A percentile compares a stretch with the other conserved stretches of the same genome.
Conservation (phyloP, 768 basidiomycete species). For the Auriscalpium microsporum region DNA sequence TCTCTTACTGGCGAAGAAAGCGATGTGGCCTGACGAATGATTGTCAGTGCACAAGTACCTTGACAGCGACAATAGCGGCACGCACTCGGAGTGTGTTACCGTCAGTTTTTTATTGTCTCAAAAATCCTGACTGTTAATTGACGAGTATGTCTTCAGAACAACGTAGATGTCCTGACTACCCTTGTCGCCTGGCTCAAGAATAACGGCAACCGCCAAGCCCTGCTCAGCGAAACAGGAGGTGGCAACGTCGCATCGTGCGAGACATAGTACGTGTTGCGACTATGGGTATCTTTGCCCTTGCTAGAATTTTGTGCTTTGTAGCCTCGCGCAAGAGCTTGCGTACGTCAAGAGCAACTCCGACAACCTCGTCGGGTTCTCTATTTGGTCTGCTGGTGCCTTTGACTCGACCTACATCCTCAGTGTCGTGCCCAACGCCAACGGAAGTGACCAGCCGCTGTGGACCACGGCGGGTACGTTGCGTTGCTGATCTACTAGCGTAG, state of each 20-base stretch:
- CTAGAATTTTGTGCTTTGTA: constrained; percentile 11
- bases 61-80: constrained; percentile 38
- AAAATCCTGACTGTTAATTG: constrained; percentile 3
- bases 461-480: constrained; percentile 25
- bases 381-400: constrained; percentile 48
- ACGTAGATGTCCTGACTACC: constrained; percentile 33
- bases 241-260: constrained; percentile 33
- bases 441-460: constrained; percentile 40
- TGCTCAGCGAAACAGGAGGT: constrained; percentile 38
- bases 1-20: background rate
- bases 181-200: constrained; percentile 35
- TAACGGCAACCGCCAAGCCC: constrained; percentile 35
- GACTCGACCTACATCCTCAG: constrained; percentile 41
- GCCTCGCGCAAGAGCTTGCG: constrained; percentile 34
- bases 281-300: background rate
- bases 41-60: constrained; percentile 34
- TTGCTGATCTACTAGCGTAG: too few species aligned
- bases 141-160: constrained; percentile 26
- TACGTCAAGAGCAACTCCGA: constrained; percentile 37
- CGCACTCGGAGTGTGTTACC: constrained; percentile 34
- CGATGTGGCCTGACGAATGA: background rate
- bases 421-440: constrained; percentile 38
- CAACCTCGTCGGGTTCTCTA: constrained; percentile 40
- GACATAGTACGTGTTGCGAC: constrained; percentile 21
- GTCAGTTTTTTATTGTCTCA: constrained; percentile 17